phyloP scores from a whole-genome alignment of 202 grass and related monocot genomes.

The Zoysia matrella region DNA sequence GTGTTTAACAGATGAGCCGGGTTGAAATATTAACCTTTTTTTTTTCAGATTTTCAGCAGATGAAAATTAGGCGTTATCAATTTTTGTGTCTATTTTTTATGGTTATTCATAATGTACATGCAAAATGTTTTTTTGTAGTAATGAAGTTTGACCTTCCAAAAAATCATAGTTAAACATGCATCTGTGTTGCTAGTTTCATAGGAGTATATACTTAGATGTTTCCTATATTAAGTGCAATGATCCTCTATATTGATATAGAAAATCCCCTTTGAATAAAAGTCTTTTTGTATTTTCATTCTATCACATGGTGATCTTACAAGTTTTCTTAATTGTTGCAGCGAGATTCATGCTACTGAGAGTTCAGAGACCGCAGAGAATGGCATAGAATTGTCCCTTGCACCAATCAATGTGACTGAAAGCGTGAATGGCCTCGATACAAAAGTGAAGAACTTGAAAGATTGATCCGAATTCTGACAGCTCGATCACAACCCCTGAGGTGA shows the following conservation, averaged over 20 bases:
- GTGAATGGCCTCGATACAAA: not conserved
- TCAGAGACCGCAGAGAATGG: not conserved
- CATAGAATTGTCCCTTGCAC: not conserved
- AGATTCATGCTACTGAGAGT: not conserved
- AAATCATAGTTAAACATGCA: too few relatives aligned
- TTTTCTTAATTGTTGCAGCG: constrained; percentile 7
- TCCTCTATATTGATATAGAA: too few relatives aligned
- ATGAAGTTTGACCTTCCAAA: too few relatives aligned
- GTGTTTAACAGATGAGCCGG: too few relatives aligned
- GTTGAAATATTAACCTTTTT: too few relatives aligned
- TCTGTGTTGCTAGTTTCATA: too few relatives aligned
- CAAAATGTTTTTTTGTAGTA: too few relatives aligned
- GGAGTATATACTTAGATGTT: too few relatives aligned
- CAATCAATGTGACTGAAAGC: not conserved
- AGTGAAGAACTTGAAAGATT: not conserved
- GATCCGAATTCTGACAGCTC: not conserved
- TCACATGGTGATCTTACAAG: not conserved
- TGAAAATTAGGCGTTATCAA: too few relatives aligned
- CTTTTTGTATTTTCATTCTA: not conserved
- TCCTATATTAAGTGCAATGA: not conserved
- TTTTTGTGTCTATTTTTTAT: too few relatives aligned
- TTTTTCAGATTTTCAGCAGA: too few relatives aligned
- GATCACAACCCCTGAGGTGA: not conserved
- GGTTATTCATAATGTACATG: too few relatives aligned
- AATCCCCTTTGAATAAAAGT: not conserved